Base-by-base conservation (phyloP, 1,139 yeast genomes). In the Kodamaea sp. region DNA sequence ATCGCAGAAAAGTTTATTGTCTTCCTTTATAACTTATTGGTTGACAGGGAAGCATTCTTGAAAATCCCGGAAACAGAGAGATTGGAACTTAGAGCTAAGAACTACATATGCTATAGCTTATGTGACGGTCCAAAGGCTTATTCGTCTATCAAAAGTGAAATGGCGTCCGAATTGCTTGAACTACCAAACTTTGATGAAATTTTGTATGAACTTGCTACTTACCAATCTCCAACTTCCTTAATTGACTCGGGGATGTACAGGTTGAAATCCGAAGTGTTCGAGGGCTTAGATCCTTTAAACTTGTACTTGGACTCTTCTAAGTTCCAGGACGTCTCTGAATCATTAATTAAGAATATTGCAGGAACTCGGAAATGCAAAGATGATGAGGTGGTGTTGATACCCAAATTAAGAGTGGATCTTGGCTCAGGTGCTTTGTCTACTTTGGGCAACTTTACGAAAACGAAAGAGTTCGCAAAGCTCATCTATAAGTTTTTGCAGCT, bases 51-150 rank as follows among this genome's bases (percentile, higher is more conserved):
- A 15, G 60, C 63, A 5, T 79, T 80, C 48, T 59, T 60, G 48
- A 46, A 32, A 35, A 53, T 30, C 32, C 57, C 35, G 24, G 51
- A 37, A 45, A 55, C 33, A 57, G 67, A 41, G 45, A 56, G 48
- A 41, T 44, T 42, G 19, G 42, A 42, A 20, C 43, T 36, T 34
- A 54, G 39, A 28, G 63, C 72, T 5, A 63, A 56, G 38, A 61
- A 61, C 16, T 48, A 68, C 2, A 63, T 80, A 22, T 56, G 69
- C 20, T 79, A 78, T 48, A 53, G 64, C 3, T 58, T 83, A 26
- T 71, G 78, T 44, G 66, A 66, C 11, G 74, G 73, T 9, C 83
- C 88, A 2, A 59, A 66, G 39, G 58, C 82, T 1, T 83, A 77
- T 46, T 70, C 85, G 3, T 61, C 63, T 8, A 54, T 83, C 18